Evolutionary conservation across 371 early-diverging fungal species (phyloP).

Genomic region (Syncephalastrum racemosum): DNA sequence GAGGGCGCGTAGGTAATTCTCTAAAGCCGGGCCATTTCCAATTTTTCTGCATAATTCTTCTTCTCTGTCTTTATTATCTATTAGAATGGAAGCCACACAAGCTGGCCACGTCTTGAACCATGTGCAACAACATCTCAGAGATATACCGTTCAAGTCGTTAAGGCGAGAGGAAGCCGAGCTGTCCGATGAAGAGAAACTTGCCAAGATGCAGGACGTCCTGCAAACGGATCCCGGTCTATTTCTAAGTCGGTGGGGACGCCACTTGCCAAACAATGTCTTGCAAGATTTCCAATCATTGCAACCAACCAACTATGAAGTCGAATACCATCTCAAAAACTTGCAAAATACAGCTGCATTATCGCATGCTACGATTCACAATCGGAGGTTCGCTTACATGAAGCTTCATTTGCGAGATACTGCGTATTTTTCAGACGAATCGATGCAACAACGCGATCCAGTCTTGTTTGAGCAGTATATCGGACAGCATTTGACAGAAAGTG

Average conservation of each 20-base stretch:
- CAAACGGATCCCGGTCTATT: slow-evolving; percentile 44
- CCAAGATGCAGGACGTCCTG: slow-evolving; percentile 28
- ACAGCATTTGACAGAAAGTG: slow-evolving; percentile 33
- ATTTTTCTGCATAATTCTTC: no score
- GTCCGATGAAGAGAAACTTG: slow-evolving; percentile 25
- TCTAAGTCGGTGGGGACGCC: slow-evolving; percentile 48
- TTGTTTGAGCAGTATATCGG: slow-evolving; percentile 53
- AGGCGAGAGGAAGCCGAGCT: slow-evolving; percentile 35
- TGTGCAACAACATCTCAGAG: slow-evolving; percentile 17
- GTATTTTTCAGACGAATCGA: slow-evolving; percentile 48
- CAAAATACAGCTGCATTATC: slow-evolving; percentile 10
- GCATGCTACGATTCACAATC: slow-evolving; percentile 28
- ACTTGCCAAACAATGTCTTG: slow-evolving; percentile 31
- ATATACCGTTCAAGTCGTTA: slow-evolving; percentile 45
- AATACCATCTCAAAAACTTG: slow-evolving; percentile 31
- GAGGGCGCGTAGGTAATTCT: no score
- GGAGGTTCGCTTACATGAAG: slow-evolving; percentile 44
- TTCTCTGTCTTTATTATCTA: no score
- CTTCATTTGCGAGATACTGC: slow-evolving; percentile 31
- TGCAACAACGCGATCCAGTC: slow-evolving; percentile 45
- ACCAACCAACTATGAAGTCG: slow-evolving; percentile 38
- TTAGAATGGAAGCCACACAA: no score
- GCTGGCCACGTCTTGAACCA: not conserved
- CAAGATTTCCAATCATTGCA: slow-evolving; percentile 26
- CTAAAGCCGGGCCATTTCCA: no score